These are phyloP conservation scores for Acacia melanoxylon DNA, from an alignment of 306 rosid genomes.

Conservation along the genomic window DNA sequence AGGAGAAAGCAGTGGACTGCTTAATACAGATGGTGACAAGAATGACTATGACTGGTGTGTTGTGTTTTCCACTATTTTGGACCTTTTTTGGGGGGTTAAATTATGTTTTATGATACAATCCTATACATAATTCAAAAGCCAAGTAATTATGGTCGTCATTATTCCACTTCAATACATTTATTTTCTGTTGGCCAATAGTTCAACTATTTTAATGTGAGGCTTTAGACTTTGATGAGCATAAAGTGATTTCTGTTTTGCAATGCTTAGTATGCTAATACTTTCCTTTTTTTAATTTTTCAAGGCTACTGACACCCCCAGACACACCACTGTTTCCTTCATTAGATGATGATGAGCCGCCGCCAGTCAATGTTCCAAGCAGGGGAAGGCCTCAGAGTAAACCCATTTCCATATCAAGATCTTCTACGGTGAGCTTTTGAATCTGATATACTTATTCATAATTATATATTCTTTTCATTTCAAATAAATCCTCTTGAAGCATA, in stretches of 20 bases:
- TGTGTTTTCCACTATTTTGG: conserved; percentile 18
- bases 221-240: conserved; percentile 2
- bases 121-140: neutral
- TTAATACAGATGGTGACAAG: conserved; percentile 65
- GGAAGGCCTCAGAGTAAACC: conserved; percentile 90
- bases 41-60: conserved; percentile 86
- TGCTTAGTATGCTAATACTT: conserved; percentile 32
- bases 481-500: neutral
- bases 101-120: neutral
- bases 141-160: conserved; percentile 3
- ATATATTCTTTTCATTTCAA: neutral
- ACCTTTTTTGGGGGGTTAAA: neutral
- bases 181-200: neutral
- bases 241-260: conserved; percentile 6
- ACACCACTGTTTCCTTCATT: conserved; percentile 85
- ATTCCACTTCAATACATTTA: neutral
- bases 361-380: conserved; percentile 47
- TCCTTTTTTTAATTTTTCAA: conserved; percentile 34
- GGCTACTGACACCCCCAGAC: conserved; percentile 89
- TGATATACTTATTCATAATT: conserved; percentile 22
- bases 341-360: conserved; percentile 73
- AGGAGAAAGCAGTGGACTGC: conserved; percentile 76
- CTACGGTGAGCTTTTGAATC: conserved; percentile 59
- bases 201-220: conserved; percentile 4
- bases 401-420: conserved; percentile 82